A percentile compares a stretch with the other conserved stretches of the same genome.
These are phyloP conservation scores for Diaporthe sp. DNA, from an alignment of 2,329 filamentous ascomycete species.

Conservation along the genomic window DNA sequence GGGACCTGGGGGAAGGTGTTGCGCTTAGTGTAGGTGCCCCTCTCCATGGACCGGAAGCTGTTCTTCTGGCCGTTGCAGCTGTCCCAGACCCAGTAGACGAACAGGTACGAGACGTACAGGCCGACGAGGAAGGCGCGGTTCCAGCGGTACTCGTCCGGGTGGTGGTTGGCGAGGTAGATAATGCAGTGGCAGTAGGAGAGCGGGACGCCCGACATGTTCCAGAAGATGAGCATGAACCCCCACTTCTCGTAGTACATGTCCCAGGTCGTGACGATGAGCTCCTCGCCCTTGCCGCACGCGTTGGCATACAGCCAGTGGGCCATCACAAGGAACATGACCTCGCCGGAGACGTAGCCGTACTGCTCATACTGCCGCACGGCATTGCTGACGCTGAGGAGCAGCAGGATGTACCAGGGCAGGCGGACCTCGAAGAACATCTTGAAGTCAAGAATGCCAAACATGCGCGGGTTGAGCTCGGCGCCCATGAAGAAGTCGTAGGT, in stretches of 20 bases:
- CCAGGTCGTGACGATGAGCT: constrained; percentile 84
- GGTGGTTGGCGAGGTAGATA: constrained; percentile 81
- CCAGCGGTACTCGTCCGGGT: constrained; percentile 75
- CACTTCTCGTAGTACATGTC: constrained; percentile 93
- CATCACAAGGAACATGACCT: constrained; percentile 79
- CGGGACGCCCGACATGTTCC: constrained; percentile 86
- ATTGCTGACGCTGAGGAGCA: constrained; percentile 75
- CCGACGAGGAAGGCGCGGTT: constrained; percentile 69
- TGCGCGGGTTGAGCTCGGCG: constrained; percentile 84
- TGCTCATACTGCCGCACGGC: constrained; percentile 79
- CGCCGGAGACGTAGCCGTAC: constrained; percentile 81
- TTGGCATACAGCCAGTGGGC: constrained; percentile 87
- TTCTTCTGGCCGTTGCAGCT: constrained; percentile 88
- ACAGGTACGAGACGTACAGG: constrained; percentile 74
- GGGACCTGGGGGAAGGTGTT: constrained; percentile 84
- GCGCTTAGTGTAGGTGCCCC: constrained; percentile 70
- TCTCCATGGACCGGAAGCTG: constrained; percentile 78
- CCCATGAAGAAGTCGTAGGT: constrained; percentile 95
- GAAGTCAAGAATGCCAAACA: constrained; percentile 88
- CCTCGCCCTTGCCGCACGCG: constrained; percentile 85
- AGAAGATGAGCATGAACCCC: constrained; percentile 92
- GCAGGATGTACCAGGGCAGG: constrained; percentile 86
- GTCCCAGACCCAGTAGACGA: constrained; percentile 87
- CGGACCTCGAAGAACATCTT: constrained; percentile 95
- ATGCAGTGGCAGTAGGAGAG: constrained; percentile 87